Conservation (phyloP, 73 alveolate species). For the Durusdinium trenchii region DNA sequence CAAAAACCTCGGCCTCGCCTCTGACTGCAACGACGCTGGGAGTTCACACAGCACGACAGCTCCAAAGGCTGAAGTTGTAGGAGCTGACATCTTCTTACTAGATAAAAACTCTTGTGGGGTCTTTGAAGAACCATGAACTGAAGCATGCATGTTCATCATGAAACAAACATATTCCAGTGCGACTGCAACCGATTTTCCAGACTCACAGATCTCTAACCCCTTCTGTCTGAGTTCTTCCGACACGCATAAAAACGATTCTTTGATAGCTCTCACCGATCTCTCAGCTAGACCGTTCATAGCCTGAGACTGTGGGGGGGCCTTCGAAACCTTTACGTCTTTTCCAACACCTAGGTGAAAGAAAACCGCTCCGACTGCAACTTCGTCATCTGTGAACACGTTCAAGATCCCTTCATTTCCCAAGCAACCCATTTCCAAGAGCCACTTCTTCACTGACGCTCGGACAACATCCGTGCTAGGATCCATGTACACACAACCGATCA, state of each 20-base stretch:
- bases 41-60: background rate
- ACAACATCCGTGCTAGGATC: background rate
- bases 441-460: background rate
- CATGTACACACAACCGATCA: background rate
- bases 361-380: background rate
- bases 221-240: background rate
- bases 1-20: background rate
- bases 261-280: background rate
- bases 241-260: background rate
- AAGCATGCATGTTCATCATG: background rate
- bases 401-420: background rate
- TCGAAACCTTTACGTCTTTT: background rate
- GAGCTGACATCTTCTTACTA: background rate
- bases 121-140: background rate
- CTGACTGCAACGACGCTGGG: background rate
- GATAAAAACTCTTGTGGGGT: background rate
- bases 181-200: background rate
- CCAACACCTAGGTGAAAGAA: background rate
- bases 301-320: background rate
- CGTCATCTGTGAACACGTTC: background rate
- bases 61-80: background rate
- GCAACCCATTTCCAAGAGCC: background rate
- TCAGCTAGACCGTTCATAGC: background rate
- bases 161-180: background rate
- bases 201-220: background rate